Evolutionary conservation across 495 filamentous ascomycete species (phyloP), one percentile per base, ranked within the genome.

Genomic region (Aspergillus leporis): DNA sequence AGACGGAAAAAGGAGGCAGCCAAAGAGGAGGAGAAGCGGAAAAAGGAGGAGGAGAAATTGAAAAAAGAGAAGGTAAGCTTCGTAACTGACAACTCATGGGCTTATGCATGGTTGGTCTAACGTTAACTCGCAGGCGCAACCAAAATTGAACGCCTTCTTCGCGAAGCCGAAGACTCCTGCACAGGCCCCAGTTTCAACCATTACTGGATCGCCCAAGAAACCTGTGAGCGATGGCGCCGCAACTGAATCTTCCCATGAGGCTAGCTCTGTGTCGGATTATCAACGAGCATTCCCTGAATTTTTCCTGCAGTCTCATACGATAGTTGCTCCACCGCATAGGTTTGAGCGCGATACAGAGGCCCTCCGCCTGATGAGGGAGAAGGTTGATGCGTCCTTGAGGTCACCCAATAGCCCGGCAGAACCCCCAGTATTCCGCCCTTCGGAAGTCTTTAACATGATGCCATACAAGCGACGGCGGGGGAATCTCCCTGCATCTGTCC

Each of bases 221-320:
- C 21, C 58, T 1, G 49, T 62, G 0, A 16, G 45, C 12, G 62
- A 70, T 28, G 51, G 58, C 13, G 7, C 52, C n/a, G 55, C 58
- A 4, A 55, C 31, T 53, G 63, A 66, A 7, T 28, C 59, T 7
- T 30, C 67, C 22, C 47, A 60, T n/a, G 55, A 66, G 2, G 28
- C 63, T 18, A 46, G 55, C 36, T 63, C 58, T 50, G 61, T 75
- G 34, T 82, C 85, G 0, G 82, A 87, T 43, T 98, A 95, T 64
- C 76, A 90, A 16, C 83, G 82, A 61, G 72, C 68, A 31, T 97
- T 97, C 65, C 84, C 89, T 14, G 83, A 89, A 0, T 97, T 95
- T 71, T 92, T 88, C 57, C 61, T 92, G 10, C 84, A 92, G 54
- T 77, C 82, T 14, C 77, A 88, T 63, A 88, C 89, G 3, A 81